Evolutionary conservation across 306 rosid species (phyloP).

Genomic region (Dryas drummondii): DNA sequence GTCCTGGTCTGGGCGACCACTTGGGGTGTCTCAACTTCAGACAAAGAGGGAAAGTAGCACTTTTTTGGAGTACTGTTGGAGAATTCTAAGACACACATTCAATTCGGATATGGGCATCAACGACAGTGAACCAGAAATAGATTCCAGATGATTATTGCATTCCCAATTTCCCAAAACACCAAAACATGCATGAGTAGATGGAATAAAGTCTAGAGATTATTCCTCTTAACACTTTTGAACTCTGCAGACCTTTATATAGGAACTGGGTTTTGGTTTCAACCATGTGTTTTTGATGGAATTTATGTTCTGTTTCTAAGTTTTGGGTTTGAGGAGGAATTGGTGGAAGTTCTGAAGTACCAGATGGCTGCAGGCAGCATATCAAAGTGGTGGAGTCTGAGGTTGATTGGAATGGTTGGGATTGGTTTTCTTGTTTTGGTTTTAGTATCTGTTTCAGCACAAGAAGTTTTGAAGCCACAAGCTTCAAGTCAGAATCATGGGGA

Average conservation of each 20-base stretch:
- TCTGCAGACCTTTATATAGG: not conserved
- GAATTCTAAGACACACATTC: not conserved
- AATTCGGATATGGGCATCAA: too few relatives aligned
- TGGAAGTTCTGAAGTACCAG: not conserved
- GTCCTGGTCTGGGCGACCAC: not conserved
- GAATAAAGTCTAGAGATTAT: not conserved
- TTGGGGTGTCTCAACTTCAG: not conserved
- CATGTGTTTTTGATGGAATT: not conserved
- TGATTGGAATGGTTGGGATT: constrained; percentile 22
- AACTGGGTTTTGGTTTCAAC: not conserved
- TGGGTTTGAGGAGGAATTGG: constrained; percentile 1
- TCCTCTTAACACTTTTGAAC: not conserved
- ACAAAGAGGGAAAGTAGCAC: not conserved
- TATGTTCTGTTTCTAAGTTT: not conserved
- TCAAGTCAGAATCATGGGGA: constrained; percentile 19
- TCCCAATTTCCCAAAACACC: not conserved
- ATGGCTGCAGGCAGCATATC: constrained; percentile 10
- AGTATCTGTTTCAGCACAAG: constrained; percentile 44
- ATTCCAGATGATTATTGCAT: not conserved
- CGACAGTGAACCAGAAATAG: not conserved
- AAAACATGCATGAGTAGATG: not conserved
- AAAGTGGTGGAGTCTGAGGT: constrained; percentile 31
- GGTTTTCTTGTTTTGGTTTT: constrained; percentile 23
- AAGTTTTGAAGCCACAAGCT: constrained; percentile 26
- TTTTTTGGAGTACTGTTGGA: not conserved